Evolutionary conservation across 1,284 basidiomycete genomes (phyloP).

Genomic region (Papiliotrema terrestris): DNA sequence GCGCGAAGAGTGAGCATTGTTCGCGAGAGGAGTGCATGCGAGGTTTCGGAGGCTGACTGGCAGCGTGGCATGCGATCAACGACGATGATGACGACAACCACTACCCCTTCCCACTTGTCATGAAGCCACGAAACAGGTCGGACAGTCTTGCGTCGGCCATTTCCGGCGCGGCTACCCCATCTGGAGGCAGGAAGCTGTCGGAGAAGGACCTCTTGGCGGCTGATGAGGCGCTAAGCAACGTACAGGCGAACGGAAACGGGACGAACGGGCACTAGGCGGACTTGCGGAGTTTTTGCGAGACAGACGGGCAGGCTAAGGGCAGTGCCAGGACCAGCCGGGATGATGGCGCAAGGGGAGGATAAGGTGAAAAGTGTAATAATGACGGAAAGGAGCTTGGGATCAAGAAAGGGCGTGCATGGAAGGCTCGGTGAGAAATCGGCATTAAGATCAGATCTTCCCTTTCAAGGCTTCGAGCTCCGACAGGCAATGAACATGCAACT

Average conservation of each 20-base stretch:
- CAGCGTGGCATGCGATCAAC: constrained; percentile 49
- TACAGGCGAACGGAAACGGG: constrained; percentile 28
- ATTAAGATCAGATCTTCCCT: too few species aligned
- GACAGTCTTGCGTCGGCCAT: constrained; percentile 64
- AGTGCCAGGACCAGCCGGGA: too few species aligned
- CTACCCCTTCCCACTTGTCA: constrained; percentile 88
- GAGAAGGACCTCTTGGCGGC: constrained; percentile 78
- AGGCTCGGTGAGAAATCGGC: too few species aligned
- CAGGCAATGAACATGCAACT: too few species aligned
- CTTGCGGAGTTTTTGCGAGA: not conserved
- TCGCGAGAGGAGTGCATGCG: not conserved
- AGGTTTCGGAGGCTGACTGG: not conserved
- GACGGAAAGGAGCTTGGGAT: not conserved
- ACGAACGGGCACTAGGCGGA: constrained; percentile 15
- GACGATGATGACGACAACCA: constrained; percentile 75
- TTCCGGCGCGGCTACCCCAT: constrained; percentile 84
- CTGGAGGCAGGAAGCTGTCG: constrained; percentile 71
- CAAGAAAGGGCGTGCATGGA: too few species aligned
- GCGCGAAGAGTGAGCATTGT: constrained; percentile 61
- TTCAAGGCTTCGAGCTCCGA: too few species aligned
- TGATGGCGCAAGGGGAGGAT: not conserved
- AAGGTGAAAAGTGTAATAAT: not conserved
- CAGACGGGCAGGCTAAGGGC: not conserved
- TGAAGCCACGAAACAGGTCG: constrained; percentile 79
- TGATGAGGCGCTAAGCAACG: constrained; percentile 65